phyloP scores from a whole-genome alignment of 176 grass and related monocot species.

The Oryza longistaminata region DNA sequence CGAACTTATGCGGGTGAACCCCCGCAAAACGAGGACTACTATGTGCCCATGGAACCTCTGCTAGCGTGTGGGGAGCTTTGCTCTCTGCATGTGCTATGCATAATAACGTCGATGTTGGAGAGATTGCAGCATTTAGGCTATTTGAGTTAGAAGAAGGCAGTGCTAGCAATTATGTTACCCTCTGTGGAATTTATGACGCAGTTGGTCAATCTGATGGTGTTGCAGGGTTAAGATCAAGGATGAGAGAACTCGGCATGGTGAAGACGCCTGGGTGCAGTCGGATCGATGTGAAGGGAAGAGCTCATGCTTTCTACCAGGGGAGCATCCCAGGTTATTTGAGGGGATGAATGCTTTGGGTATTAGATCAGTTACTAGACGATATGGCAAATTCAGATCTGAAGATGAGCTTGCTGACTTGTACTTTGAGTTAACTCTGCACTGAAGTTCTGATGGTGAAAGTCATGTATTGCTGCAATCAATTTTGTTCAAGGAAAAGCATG shows the following conservation, averaged over 20 bases:
- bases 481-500: neutral
- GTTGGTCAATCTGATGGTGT: slow-evolving; percentile 43
- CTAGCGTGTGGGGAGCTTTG: slow-evolving; percentile 58
- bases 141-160: slow-evolving; percentile 63
- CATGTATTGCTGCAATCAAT: neutral
- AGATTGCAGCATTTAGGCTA: slow-evolving; percentile 57
- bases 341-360: slow-evolving; percentile 40
- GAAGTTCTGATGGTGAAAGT: neutral
- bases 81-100: slow-evolving; percentile 52
- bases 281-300: slow-evolving; percentile 53
- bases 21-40: no score
- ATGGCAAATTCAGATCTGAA: slow-evolving; percentile 31
- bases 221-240: slow-evolving; percentile 54
- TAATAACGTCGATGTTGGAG: slow-evolving; percentile 55
- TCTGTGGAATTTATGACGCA: slow-evolving; percentile 55
- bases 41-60: slow-evolving; percentile 52
- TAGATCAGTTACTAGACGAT: slow-evolving; percentile 38
- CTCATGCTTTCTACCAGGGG: slow-evolving; percentile 58
- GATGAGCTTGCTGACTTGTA: slow-evolving; percentile 3
- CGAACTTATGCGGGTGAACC: no score
- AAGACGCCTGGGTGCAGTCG: slow-evolving; percentile 65
- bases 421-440: neutral
- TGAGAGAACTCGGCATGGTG: slow-evolving; percentile 63
- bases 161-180: slow-evolving; percentile 62
- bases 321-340: slow-evolving; percentile 31